These are phyloP conservation scores for Apostasia ramifera DNA, from an alignment of 106 monocot species.

Conservation along the genomic window DNA sequence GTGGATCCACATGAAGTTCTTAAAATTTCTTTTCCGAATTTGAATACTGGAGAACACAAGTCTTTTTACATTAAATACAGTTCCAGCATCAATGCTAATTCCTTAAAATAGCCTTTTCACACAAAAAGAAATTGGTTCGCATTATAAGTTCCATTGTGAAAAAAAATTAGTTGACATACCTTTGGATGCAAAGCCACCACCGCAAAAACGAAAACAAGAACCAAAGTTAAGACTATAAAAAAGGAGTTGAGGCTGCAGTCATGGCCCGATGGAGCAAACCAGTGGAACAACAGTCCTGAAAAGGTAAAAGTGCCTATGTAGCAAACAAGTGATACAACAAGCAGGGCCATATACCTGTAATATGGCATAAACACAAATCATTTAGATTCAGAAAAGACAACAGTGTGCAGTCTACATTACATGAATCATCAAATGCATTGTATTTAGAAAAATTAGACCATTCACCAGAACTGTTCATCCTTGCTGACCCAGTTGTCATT, in stretches of 20 bases:
- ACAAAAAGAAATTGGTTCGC: too few relatives aligned
- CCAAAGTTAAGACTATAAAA: conserved; percentile 76
- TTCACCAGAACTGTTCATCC: conserved; percentile 93
- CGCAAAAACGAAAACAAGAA: conserved; percentile 82
- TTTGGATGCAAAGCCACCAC: conserved; percentile 86
- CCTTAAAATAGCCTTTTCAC: too few relatives aligned
- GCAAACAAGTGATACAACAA: conserved; percentile 83
- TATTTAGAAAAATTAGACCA: neutral
- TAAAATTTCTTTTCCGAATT: too few relatives aligned
- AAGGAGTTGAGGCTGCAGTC: conserved; percentile 95
- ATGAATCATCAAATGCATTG: neutral
- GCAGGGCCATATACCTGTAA: conserved; percentile 83
- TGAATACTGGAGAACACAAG: too few relatives aligned
- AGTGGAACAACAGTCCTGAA: conserved; percentile 90
- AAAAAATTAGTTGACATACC: conserved; percentile 17
- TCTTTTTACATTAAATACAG: too few relatives aligned
- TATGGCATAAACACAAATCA: neutral
- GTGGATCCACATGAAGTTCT: too few relatives aligned
- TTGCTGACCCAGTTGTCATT: conserved; percentile 95
- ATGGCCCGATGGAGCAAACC: conserved; percentile 92
- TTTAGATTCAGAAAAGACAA: neutral
- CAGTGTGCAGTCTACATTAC: neutral
- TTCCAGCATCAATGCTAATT: too few relatives aligned
- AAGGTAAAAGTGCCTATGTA: conserved; percentile 85
- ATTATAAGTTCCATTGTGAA: too few relatives aligned